Conservation (phyloP, 1,284 basidiomycete species). For the Boletus hoseneyae region DNA sequence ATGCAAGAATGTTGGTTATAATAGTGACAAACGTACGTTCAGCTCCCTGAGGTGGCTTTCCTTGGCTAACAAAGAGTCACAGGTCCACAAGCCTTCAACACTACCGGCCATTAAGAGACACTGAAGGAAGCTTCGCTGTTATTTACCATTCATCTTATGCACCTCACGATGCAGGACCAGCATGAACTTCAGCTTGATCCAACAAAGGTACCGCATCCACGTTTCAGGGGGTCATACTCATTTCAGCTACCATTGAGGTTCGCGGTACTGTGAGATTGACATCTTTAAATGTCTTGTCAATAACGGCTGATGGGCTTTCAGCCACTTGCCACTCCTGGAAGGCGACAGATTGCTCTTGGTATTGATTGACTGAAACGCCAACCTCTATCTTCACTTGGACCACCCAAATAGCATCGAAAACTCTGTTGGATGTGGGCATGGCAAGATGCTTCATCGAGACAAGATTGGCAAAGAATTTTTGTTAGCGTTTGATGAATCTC, state of each 20-base stretch:
- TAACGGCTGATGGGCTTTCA: slow-evolving; percentile 19
- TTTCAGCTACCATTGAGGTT: slow-evolving; percentile 38
- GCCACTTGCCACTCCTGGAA: slow-evolving; percentile 38
- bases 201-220: slow-evolving; percentile 38
- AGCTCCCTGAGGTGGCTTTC: neutral
- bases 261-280: slow-evolving; percentile 35
- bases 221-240: slow-evolving; percentile 25
- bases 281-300: neutral
- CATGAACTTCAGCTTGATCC: slow-evolving; percentile 41
- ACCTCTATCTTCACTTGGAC: slow-evolving; percentile 41
- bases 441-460: slow-evolving; percentile 39
- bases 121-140: slow-evolving; percentile 26
- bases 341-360: slow-evolving; percentile 41
- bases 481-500: slow-evolving; percentile 50
- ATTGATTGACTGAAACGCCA: slow-evolving; percentile 31
- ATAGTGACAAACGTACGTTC: slow-evolving; percentile 8
- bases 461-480: slow-evolving; percentile 44
- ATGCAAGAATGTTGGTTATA: neutral
- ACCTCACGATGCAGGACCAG: slow-evolving; percentile 41
- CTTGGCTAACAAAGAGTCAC: slow-evolving; percentile 1
- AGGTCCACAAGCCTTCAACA: slow-evolving; percentile 16
- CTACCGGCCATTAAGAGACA: slow-evolving; percentile 21
- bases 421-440: slow-evolving; percentile 28
- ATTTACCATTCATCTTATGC: slow-evolving; percentile 39
- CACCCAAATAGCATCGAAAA: slow-evolving; percentile 30